A percentile compares a stretch with the other conserved stretches of the same genome.
Conservation (phyloP, 495 filamentous ascomycete species). For the Talaromyces wortmannii region DNA sequence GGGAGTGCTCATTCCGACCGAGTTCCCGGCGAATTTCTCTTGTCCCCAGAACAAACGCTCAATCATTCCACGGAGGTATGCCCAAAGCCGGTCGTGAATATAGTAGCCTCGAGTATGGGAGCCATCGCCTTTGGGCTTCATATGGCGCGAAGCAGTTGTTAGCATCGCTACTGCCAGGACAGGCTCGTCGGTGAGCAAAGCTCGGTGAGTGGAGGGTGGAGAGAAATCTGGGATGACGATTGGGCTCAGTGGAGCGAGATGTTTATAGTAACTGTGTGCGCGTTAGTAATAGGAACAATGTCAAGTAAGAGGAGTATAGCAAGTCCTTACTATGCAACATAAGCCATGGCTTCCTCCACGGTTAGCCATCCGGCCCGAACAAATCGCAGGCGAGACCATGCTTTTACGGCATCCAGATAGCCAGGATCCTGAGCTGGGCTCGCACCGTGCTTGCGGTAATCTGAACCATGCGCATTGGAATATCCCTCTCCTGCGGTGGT, state of each 20-base stretch:
- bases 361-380: constrained; percentile 96
- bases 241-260: constrained; percentile 84
- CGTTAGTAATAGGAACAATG: constrained; percentile 6
- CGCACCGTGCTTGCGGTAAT: constrained; percentile 19
- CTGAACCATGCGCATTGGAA: constrained; percentile 23
- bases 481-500: constrained; percentile 25
- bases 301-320: neutral
- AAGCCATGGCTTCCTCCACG: constrained; percentile 82
- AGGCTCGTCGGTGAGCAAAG: constrained; percentile 80
- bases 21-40: constrained; percentile 85
- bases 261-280: constrained; percentile 68
- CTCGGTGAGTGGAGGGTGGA: constrained; percentile 62
- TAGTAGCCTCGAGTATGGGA: constrained; percentile 77
- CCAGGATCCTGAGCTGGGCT: constrained; percentile 24
- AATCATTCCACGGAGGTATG: constrained; percentile 87
- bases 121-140: constrained; percentile 71
- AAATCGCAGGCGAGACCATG: constrained; percentile 86
- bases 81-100: constrained; percentile 96
- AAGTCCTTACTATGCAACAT: constrained; percentile 74
- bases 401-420: constrained; percentile 61
- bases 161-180: constrained; percentile 86
- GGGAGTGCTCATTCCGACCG: constrained; percentile 65
- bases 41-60: constrained; percentile 92
- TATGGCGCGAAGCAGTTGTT: constrained; percentile 83
- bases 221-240: constrained; percentile 82